These are phyloP conservation scores for Carex cristatella DNA, from an alignment of 176 grass and related monocot genomes.

Conservation along the genomic window DNA sequence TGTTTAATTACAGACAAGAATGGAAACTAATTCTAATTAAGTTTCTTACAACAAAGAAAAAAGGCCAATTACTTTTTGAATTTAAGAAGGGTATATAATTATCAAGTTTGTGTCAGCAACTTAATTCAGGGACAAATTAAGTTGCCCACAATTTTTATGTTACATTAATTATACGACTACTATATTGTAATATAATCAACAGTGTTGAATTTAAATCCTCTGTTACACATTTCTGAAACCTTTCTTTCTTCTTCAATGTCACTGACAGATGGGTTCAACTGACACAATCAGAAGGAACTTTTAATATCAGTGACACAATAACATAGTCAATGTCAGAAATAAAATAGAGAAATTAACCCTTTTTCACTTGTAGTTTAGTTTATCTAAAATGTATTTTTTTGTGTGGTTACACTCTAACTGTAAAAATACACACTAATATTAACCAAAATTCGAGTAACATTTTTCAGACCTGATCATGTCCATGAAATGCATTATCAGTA, in stretches of 20 bases:
- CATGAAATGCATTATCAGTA: conserved; percentile 15
- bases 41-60: not conserved
- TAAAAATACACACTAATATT: not conserved
- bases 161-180: not conserved
- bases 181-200: not conserved
- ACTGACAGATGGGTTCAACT: not conserved
- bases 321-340: not conserved
- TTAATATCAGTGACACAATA: not conserved
- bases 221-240: not conserved
- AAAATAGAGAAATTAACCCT: not conserved
- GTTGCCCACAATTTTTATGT: not conserved
- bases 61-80: not conserved
- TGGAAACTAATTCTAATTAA: not conserved
- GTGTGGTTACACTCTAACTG: not conserved
- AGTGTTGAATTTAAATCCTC: not conserved
- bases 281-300: not conserved
- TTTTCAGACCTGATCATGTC: conserved; percentile 15
- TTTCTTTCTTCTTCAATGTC: not conserved
- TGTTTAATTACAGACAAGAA: not conserved
- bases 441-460: too few species aligned
- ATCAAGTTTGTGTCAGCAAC: not conserved
- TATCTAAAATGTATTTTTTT: not conserved
- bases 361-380: not conserved
- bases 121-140: not conserved
- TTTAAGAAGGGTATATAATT: not conserved